phyloP scores from a whole-genome alignment of 805 yeast species.

The Kuraishia piskuri region DNA sequence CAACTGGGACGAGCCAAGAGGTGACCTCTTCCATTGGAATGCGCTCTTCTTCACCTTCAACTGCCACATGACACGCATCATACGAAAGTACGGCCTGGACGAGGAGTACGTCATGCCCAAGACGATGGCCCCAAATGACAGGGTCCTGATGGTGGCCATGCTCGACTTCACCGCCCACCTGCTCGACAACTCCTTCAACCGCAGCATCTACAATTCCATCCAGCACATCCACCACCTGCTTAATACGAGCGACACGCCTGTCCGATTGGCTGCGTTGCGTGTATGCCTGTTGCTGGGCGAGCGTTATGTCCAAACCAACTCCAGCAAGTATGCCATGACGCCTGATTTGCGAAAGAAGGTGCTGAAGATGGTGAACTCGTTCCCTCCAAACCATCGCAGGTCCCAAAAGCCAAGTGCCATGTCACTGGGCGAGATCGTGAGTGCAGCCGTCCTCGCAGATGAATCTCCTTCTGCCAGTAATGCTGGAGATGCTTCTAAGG shows the following conservation, averaged over 20 bases:
- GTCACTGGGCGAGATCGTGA: background rate
- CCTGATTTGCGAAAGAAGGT: slow-evolving; percentile 35
- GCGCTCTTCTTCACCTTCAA: slow-evolving; percentile 72
- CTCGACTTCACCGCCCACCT: slow-evolving; percentile 54
- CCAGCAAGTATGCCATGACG: slow-evolving; percentile 34
- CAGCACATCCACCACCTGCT: slow-evolving; percentile 52
- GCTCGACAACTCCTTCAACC: slow-evolving; percentile 60
- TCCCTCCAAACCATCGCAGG: slow-evolving; percentile 19
- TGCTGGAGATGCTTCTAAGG: too few species aligned
- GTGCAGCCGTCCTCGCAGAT: background rate
- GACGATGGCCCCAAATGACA: slow-evolving; percentile 38
- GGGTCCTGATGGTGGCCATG: slow-evolving; percentile 36
- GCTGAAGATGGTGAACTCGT: slow-evolving; percentile 37
- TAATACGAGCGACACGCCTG: slow-evolving; percentile 48
- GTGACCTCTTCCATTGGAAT: slow-evolving; percentile 65
- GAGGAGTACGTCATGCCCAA: slow-evolving; percentile 37
- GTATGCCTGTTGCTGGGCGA: slow-evolving; percentile 55
- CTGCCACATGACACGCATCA: slow-evolving; percentile 43
- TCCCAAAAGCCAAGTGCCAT: background rate
- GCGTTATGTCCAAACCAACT: slow-evolving; percentile 40
- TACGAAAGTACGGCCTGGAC: slow-evolving; percentile 44
- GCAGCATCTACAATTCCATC: slow-evolving; percentile 59
- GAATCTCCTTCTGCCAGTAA: too few species aligned
- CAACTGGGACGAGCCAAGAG: background rate
- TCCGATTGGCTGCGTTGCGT: slow-evolving; percentile 19